Base-by-base conservation (phyloP, 2,329 filamentous ascomycete genomes). In the Neopestalotiopsis clavispora region DNA sequence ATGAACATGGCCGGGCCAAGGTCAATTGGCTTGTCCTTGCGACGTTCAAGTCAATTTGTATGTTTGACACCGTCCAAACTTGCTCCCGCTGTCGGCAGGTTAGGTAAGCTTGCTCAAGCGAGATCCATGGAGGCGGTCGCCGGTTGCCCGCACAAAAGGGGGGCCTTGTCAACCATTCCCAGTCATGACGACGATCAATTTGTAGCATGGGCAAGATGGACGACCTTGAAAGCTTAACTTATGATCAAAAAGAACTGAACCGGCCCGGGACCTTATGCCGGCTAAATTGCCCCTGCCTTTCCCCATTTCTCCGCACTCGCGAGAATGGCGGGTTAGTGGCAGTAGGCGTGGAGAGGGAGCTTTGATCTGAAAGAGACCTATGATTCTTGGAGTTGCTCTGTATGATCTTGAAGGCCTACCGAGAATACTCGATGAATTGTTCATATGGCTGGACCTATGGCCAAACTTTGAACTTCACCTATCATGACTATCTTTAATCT, bases 211-310 rank as follows among this genome's bases (percentile, higher is more conserved):
- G 28, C 23, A 34, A 58, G 20, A 20, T 12, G 20, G 14, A 13
- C 42, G 17, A 23, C 34, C 10, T 30, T 17, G 10, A 30, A 9
- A 13, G 30, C 17, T 10, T 9, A 34, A 6, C 7, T 6, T 59
- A 30, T 7, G 4, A n/a, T 59, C 57, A 10, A 59, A 28, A n/a
- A 34, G 17, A 9, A 14, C 20, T 10, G 20, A 9, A 7, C 45
- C 45, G 45, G 45, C 45, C 45, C 45, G 45, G 45, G 59, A 34
- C 23, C 57, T 20, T 62, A 62, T 62, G 59, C 59, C 59, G 59
- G 59, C 59, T 62, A 62, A 62, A 62, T 52, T 23, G 20, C 59
- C 59, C 59, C 32, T 62, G 59, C 34, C 32, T 62, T 28, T 62
- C 59, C 59, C 59, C 59, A 34, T 62, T 62, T 34, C 59, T 62